Evolutionary conservation across 2,329 filamentous ascomycete genomes (phyloP).

Genomic region (Fusarium xyrophilum): DNA sequence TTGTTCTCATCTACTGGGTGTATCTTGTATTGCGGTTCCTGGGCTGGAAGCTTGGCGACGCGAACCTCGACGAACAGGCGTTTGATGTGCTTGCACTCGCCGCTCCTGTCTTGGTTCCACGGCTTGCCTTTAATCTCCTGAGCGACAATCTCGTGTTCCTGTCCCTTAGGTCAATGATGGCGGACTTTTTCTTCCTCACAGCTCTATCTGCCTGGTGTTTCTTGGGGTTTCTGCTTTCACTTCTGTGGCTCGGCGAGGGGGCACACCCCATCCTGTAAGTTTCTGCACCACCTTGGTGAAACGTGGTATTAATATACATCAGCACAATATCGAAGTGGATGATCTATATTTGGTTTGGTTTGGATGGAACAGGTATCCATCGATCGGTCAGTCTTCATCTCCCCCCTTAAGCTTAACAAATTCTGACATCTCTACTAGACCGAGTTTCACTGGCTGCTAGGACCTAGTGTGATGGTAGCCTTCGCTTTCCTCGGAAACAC

Average conservation of each 20-base stretch:
- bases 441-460: constrained; percentile 80
- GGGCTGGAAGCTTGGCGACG: constrained; percentile 60
- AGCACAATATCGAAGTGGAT: constrained; percentile 86
- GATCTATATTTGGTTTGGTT: constrained; percentile 91
- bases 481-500: constrained; percentile 89
- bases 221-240: constrained; percentile 77
- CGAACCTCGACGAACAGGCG: constrained; percentile 67
- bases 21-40: constrained; percentile 74
- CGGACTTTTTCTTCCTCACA: constrained; percentile 80
- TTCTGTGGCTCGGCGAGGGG: constrained; percentile 78
- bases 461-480: constrained; percentile 79
- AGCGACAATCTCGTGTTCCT: constrained; percentile 87
- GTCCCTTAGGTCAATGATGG: constrained; percentile 83
- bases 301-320: constrained; percentile 10
- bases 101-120: constrained; percentile 77
- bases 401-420: background rate
- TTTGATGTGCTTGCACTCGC: constrained; percentile 81
- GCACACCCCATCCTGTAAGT: constrained; percentile 63
- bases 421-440: constrained; percentile 48
- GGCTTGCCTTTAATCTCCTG: constrained; percentile 81
- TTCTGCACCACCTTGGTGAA: background rate
- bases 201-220: constrained; percentile 83
- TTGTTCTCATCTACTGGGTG: constrained; percentile 72
- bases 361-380: constrained; percentile 74
- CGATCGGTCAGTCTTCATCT: constrained; percentile 53